Percentiles rank a stretch among this genome's conserved stretches.
These are phyloP conservation scores for Penicillium sp. DNA, from an alignment of 2,329 filamentous ascomycete genomes.

Conservation along the genomic window DNA sequence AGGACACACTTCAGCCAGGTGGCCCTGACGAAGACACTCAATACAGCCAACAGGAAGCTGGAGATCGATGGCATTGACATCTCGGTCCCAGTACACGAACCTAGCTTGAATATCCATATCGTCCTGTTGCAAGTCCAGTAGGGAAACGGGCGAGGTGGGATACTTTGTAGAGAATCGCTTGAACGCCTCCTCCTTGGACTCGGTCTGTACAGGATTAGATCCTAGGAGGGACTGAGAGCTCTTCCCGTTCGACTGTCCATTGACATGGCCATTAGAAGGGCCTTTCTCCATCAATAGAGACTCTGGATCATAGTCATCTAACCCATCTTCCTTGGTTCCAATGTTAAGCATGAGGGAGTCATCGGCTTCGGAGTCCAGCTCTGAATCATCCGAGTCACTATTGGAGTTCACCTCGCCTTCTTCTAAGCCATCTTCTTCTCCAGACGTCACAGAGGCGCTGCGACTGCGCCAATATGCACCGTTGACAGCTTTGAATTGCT, in stretches of 20 bases:
- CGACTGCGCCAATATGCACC: conserved; percentile 41
- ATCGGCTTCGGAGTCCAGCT: conserved; percentile 39
- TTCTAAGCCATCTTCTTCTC: conserved; percentile 19
- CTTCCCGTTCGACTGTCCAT: conserved; percentile 7
- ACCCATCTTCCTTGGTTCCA: conserved; percentile 23
- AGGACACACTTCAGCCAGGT: conserved; percentile 47
- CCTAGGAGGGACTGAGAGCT: neutral
- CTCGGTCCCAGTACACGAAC: conserved; percentile 43
- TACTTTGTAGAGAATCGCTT: conserved; percentile 38
- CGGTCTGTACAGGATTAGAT: neutral
- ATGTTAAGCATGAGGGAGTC: conserved; percentile 49
- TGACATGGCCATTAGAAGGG: conserved; percentile 11
- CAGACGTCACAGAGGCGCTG: conserved; percentile 35
- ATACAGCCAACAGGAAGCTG: conserved; percentile 46
- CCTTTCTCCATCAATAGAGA: conserved; percentile 11
- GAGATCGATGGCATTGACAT: conserved; percentile 43
- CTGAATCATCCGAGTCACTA: conserved; percentile 36
- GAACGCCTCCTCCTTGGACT: conserved; percentile 40
- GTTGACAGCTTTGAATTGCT: conserved; percentile 40
- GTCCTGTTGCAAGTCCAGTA: conserved; percentile 41
- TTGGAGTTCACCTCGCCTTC: conserved; percentile 35
- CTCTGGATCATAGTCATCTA: conserved; percentile 31
- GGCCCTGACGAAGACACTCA: conserved; percentile 46
- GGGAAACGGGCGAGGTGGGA: conserved; percentile 33
- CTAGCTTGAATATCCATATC: conserved; percentile 46